phyloP scores from a whole-genome alignment of 1,284 basidiomycete genomes.

The Apiotrichum sp. region DNA sequence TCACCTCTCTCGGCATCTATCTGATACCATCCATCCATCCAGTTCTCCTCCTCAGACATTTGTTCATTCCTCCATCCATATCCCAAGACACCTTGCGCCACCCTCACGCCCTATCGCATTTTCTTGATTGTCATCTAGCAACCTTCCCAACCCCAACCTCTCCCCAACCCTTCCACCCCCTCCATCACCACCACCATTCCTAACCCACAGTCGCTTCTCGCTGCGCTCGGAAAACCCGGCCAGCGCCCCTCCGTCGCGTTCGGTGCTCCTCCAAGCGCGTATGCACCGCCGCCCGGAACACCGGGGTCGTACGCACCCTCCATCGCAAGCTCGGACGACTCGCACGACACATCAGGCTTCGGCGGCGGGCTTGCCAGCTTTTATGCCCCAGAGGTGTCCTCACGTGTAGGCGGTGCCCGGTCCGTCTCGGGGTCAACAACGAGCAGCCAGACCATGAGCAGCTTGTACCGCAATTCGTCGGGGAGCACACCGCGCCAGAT shows the following conservation, averaged over 20 bases:
- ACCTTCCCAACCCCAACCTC: neutral
- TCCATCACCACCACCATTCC: neutral
- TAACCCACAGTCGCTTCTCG: constrained; percentile 23
- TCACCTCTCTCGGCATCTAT: too few species aligned
- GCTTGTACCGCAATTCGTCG: constrained; percentile 9
- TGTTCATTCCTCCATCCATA: too few species aligned
- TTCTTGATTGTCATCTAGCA: too few species aligned
- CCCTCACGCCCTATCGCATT: too few species aligned
- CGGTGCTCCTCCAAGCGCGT: constrained; percentile 12
- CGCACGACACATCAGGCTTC: constrained; percentile 8
- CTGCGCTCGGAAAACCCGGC: constrained; percentile 22
- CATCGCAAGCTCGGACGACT: constrained; percentile 15
- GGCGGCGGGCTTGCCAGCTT: neutral
- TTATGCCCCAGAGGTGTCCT: neutral
- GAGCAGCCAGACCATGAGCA: constrained; percentile 2
- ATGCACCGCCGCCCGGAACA: constrained; percentile 3
- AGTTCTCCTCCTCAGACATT: too few species aligned
- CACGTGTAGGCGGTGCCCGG: neutral
- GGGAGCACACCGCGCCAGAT: constrained; percentile 7
- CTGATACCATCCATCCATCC: too few species aligned
- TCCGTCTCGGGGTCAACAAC: constrained; percentile 9
- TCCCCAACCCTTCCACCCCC: neutral
- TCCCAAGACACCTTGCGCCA: too few species aligned
- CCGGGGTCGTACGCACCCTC: constrained; percentile 10
- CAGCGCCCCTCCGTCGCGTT: constrained; percentile 9